These are phyloP conservation scores for Toxicodendron radicans DNA, from an alignment of 345 rosid species.

Conservation along the genomic window DNA sequence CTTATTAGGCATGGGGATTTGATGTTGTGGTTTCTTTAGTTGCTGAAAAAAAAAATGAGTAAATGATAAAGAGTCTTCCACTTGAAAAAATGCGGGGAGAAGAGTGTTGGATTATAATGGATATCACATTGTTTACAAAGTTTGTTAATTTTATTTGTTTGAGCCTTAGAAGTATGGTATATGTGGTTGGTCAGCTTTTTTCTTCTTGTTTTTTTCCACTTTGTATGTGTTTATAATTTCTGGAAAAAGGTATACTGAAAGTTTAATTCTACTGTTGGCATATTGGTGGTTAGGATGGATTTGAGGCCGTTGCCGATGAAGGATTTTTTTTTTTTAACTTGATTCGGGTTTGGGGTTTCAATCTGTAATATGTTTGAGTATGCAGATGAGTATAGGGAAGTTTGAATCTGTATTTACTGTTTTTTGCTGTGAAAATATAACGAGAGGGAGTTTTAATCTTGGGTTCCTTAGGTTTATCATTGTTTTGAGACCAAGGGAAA, in stretches of 20 bases:
- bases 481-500: background rate
- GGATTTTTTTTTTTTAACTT: background rate
- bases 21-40: background rate
- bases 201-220: background rate
- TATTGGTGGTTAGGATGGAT: background rate
- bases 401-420: background rate
- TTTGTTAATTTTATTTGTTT: too few species aligned
- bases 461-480: background rate
- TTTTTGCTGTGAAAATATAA: background rate
- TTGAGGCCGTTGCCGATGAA: background rate
- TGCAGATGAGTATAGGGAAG: too few species aligned
- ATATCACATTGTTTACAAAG: too few species aligned
- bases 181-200: too few species aligned
- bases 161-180: too few species aligned
- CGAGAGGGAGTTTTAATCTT: background rate
- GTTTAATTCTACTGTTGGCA: background rate
- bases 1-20: background rate
- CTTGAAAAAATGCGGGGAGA: too few species aligned
- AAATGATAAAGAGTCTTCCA: background rate
- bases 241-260: background rate
- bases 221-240: background rate
- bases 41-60: background rate
- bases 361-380: background rate
- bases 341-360: too few species aligned
- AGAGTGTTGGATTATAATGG: too few species aligned